Percentiles rank a stretch among this genome's conserved stretches.
Evolutionary conservation across 73 alveolate species (phyloP).

Genomic region (Blepharisma japonicum): DNA sequence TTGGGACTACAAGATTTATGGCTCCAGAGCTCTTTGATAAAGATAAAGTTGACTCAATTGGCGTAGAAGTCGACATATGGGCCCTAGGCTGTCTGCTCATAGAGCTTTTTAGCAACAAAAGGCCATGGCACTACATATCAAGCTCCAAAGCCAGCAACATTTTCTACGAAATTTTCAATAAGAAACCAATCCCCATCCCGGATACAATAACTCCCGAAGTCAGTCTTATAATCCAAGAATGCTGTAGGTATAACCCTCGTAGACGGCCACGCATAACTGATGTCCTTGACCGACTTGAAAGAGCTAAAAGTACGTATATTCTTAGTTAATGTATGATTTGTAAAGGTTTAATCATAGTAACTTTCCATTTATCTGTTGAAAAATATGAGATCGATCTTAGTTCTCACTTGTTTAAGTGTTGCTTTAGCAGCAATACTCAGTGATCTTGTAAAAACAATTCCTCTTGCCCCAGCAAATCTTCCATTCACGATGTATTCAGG

Average conservation of each 20-base stretch:
- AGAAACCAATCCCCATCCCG: slow-evolving; percentile 29
- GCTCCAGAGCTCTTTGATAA: slow-evolving; percentile 98
- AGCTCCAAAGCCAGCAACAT: slow-evolving; percentile 13
- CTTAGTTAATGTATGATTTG: neutral
- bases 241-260: neutral
- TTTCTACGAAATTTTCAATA: slow-evolving; percentile 19
- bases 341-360: too few relatives aligned
- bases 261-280: neutral
- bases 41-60: slow-evolving; percentile 23
- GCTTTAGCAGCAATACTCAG: too few relatives aligned
- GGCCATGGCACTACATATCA: slow-evolving; percentile 32
- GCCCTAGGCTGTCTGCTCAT: slow-evolving; percentile 30
- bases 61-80: slow-evolving; percentile 28
- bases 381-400: too few relatives aligned
- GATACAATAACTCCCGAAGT: slow-evolving; percentile 26
- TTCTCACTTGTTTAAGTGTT: too few relatives aligned
- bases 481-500: neutral
- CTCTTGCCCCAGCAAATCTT: too few relatives aligned
- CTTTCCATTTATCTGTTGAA: too few relatives aligned
- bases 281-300: slow-evolving; percentile 18
- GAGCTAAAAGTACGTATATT: slow-evolving; percentile 1
- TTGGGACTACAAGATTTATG: slow-evolving; percentile 99
- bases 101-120: slow-evolving; percentile 21
- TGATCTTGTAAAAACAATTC: too few relatives aligned
- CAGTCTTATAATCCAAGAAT: neutral